Base-by-base conservation (phyloP, 495 filamentous ascomycete genomes). In the Poronia punctata region DNA sequence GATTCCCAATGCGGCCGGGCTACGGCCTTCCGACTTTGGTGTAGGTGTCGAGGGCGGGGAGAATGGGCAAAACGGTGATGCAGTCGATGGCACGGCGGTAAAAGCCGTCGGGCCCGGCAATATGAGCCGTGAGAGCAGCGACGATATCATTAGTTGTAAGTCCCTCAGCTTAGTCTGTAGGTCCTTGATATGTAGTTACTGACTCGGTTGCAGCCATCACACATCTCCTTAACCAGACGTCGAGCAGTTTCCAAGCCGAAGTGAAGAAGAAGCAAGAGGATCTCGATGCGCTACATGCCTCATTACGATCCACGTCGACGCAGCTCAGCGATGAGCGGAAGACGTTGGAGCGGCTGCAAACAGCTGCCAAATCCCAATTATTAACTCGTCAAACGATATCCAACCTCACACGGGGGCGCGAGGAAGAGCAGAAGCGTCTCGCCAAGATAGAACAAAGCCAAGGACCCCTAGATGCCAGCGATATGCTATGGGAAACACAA, bases 1-100 rank as follows among this genome's bases (percentile, higher is more conserved):
- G 27, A 89, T 98, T 52, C 74, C 88, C 1, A 98, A 97, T 54
- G 79, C 84, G 26, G 85, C 86, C 19, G 89, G 89, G 15, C 72
- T 95, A 8, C 74, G 83, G 39, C 88, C 92, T 10, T 71, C 82
- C 16, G 92, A 96, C 56, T 97, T 96, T 64, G 92, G 92, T 7
- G 84, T 98, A 15, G 88, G 87, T 22, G 78, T 76, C 4, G 68
- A 70, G 10, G 33, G 40, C 17, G 54, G 52, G 20, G 62, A 65
- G 5, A 56, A 60, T 20, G 53, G 50, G n/a, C 71, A 79, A 22
- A 79, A 61, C 36, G 12, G 18, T 23, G 56, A 55, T 11, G 58
- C 61, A 27, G 43, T 38, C 12, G 40, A 28, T 22, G 47, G 29
- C 0, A 53, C 51, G 7, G 57, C 61, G 30, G 40, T 56, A 5